Evolutionary conservation across 176 grass and related monocot species (phyloP).

Genomic region (Secale cereale): DNA sequence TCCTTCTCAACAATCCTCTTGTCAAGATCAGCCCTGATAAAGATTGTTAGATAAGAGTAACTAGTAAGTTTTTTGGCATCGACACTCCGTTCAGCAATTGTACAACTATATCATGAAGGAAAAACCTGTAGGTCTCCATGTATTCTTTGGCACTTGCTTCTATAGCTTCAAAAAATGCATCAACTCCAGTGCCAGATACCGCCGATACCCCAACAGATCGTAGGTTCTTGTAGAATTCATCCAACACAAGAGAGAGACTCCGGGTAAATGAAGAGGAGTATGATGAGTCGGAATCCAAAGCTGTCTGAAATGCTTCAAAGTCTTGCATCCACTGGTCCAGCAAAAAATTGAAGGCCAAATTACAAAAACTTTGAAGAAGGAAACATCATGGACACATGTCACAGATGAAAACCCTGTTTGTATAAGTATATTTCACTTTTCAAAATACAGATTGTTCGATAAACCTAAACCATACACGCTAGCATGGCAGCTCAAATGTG

Average conservation of each 20-base stretch:
- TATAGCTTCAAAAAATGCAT: slow-evolving; percentile 70
- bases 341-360: slow-evolving; percentile 19
- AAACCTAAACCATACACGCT: background rate
- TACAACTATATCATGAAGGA: background rate
- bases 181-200: slow-evolving; percentile 69
- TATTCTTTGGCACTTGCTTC: slow-evolving; percentile 80
- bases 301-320: slow-evolving; percentile 86
- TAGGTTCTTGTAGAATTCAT: slow-evolving; percentile 93
- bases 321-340: slow-evolving; percentile 93
- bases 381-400: background rate
- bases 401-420: background rate
- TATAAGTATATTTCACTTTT: background rate
- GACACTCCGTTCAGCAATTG: background rate
- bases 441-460: background rate
- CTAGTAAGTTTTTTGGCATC: background rate
- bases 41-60: background rate
- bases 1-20: slow-evolving; percentile 84
- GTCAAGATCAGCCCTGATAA: slow-evolving; percentile 76
- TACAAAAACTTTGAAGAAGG: background rate
- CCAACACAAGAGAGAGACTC: slow-evolving; percentile 80
- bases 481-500: background rate
- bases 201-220: slow-evolving; percentile 83
- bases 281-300: slow-evolving; percentile 79
- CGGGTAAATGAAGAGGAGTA: slow-evolving; percentile 71
- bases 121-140: slow-evolving; percentile 86